Conservation (phyloP, 2,329 filamentous ascomycete species). For the Sodiomyces alkalinus region DNA sequence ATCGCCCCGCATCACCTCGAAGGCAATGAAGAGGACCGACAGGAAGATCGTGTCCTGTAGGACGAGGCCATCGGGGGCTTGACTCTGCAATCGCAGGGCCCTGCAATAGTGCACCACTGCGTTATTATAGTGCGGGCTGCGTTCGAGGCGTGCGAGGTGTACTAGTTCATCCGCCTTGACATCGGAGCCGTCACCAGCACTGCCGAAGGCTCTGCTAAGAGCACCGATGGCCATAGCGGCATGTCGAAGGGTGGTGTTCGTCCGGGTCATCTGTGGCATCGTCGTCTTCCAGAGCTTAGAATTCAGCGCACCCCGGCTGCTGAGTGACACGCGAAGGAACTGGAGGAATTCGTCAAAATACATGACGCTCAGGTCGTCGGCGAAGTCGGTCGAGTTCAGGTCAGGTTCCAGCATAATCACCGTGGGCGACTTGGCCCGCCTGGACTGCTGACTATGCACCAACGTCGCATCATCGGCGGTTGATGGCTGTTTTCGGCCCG, state of each 20-base stretch:
- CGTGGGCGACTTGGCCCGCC: neutral
- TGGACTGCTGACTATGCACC: neutral
- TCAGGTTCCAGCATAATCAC: constrained; percentile 3
- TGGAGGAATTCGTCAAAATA: constrained; percentile 8
- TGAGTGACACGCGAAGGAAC: constrained; percentile 3
- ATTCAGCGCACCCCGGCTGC: neutral
- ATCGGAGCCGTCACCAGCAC: neutral
- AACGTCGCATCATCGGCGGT: neutral
- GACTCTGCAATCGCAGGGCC: constrained; percentile 22
- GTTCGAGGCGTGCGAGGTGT: neutral
- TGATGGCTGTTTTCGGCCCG: no score
- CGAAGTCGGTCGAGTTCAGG: constrained; percentile 7
- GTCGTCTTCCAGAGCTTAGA: constrained; percentile 21
- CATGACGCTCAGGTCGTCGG: constrained; percentile 5
- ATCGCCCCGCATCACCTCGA: constrained; percentile 24
- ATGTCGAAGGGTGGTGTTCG: constrained; percentile 15
- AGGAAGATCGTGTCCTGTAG: constrained; percentile 22
- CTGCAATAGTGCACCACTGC: constrained; percentile 24
- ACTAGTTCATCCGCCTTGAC: neutral
- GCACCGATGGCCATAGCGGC: constrained; percentile 26
- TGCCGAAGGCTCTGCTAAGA: constrained; percentile 15
- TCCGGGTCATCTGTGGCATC: constrained; percentile 9
- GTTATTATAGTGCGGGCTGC: constrained; percentile 17
- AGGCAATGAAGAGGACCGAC: constrained; percentile 25
- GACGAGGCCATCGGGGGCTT: constrained; percentile 20